These are phyloP conservation scores for Candida andamanensis DNA, from an alignment of 805 yeast genomes.

Conservation along the genomic window DNA sequence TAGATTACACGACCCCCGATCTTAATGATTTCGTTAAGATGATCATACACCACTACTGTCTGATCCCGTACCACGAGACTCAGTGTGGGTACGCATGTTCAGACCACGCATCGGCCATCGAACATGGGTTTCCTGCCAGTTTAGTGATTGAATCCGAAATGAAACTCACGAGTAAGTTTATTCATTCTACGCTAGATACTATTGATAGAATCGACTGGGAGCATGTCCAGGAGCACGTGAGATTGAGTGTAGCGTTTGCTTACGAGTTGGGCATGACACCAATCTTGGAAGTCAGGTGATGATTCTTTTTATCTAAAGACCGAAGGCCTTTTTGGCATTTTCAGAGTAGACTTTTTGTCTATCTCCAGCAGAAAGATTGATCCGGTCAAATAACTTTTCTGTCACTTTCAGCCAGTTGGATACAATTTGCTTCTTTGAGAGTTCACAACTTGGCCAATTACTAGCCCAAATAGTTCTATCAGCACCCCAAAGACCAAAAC, in stretches of 20 bases:
- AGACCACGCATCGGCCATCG: constrained; percentile 83
- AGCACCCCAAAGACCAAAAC: constrained; percentile 25
- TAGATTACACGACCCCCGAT: constrained; percentile 55
- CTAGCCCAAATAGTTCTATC: constrained; percentile 36
- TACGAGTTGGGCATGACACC: constrained; percentile 56
- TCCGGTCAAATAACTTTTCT: constrained; percentile 13
- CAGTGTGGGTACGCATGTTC: constrained; percentile 90
- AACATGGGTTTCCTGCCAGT: constrained; percentile 79
- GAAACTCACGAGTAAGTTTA: constrained; percentile 56
- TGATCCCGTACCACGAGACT: constrained; percentile 68
- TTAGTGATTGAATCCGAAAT: constrained; percentile 78
- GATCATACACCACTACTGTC: constrained; percentile 57
- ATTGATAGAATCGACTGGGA: constrained; percentile 71
- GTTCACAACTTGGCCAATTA: constrained; percentile 42
- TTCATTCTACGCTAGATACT: constrained; percentile 78
- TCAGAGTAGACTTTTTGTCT: constrained; percentile 13
- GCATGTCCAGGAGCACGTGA: constrained; percentile 78
- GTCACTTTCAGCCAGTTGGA: constrained; percentile 19
- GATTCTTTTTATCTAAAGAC: constrained; percentile 6
- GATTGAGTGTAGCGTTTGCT: constrained; percentile 67
- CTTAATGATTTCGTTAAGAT: constrained; percentile 59
- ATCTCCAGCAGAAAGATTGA: constrained; percentile 7
- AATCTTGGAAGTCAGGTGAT: constrained; percentile 3
- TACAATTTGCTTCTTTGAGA: constrained; percentile 11
- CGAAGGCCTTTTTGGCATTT: constrained; percentile 18